These are phyloP conservation scores for Nicotiana rustica DNA, from an alignment of 305 asterid genomes.

Conservation along the genomic window DNA sequence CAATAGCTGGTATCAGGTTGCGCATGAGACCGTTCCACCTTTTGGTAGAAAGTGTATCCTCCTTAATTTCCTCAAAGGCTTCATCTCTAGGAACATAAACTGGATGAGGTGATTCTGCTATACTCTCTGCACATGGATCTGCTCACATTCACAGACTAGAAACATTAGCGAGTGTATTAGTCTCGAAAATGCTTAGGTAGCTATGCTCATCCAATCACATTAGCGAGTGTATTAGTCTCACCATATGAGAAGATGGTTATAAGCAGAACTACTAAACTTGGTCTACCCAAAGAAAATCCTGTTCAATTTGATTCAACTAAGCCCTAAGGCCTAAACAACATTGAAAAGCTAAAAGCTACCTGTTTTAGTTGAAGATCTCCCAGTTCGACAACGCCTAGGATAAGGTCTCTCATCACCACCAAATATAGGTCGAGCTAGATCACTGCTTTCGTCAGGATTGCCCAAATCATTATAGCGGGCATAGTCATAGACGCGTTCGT, in stretches of 20 bases:
- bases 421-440: slow-evolving; percentile 58
- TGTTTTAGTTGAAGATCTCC: slow-evolving; percentile 60
- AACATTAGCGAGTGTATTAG: slow-evolving; percentile 12
- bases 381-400: slow-evolving; percentile 89
- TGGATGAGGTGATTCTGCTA: slow-evolving; percentile 80
- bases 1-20: slow-evolving; percentile 76
- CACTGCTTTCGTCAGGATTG: slow-evolving; percentile 73
- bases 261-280: background rate
- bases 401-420: slow-evolving; percentile 78
- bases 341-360: slow-evolving; percentile 42
- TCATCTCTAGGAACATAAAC: slow-evolving; percentile 90
- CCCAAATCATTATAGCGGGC: slow-evolving; percentile 85
- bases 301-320: background rate
- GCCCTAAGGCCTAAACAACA: background rate
- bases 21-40: slow-evolving; percentile 73
- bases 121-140: slow-evolving; percentile 64
- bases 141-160: slow-evolving; percentile 28
- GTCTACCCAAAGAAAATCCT: background rate
- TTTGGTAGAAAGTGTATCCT: slow-evolving; percentile 73
- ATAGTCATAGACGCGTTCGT: slow-evolving; percentile 80
- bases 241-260: too few species aligned
- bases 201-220: background rate
- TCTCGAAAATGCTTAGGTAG: background rate
- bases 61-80: slow-evolving; percentile 81
- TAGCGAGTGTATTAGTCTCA: too few species aligned